phyloP scores from a whole-genome alignment of 2,329 filamentous ascomycete species.

The Fusarium stilboides region DNA sequence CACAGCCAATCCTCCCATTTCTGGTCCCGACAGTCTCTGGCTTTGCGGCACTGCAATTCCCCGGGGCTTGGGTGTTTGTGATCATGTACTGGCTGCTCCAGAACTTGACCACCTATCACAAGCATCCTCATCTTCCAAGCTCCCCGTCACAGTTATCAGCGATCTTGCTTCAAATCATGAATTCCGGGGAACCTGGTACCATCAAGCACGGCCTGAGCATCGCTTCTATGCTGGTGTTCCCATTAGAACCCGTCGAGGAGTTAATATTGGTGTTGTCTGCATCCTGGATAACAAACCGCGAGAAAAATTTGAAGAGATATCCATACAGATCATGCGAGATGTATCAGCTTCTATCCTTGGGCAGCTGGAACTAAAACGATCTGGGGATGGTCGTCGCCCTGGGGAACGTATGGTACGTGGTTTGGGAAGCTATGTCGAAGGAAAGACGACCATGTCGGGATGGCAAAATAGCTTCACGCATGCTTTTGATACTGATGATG shows the following conservation, averaged over 20 bases:
- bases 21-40: constrained; percentile 42
- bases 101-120: background rate
- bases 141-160: constrained; percentile 54
- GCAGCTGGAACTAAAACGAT: constrained; percentile 54
- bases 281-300: constrained; percentile 46
- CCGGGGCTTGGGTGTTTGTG: constrained; percentile 50
- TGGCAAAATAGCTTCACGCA: constrained; percentile 25
- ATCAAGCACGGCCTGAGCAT: constrained; percentile 38
- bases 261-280: constrained; percentile 61
- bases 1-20: constrained; percentile 36
- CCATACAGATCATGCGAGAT: constrained; percentile 49
- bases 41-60: constrained; percentile 54
- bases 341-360: constrained; percentile 54
- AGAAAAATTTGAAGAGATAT: constrained; percentile 45
- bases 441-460: constrained; percentile 50
- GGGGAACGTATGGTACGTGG: constrained; percentile 59
- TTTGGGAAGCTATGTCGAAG: constrained; percentile 57
- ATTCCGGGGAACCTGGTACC: constrained; percentile 44
- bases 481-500: constrained; percentile 11
- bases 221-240: constrained; percentile 61
- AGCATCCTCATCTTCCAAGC: background rate
- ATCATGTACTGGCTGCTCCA: constrained; percentile 41
- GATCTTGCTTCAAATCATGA: constrained; percentile 54
- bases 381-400: constrained; percentile 48
- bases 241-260: constrained; percentile 56